These are phyloP conservation scores for Apophysomyces variabilis DNA, from an alignment of 371 early-diverging fungal genomes.

Conservation along the genomic window DNA sequence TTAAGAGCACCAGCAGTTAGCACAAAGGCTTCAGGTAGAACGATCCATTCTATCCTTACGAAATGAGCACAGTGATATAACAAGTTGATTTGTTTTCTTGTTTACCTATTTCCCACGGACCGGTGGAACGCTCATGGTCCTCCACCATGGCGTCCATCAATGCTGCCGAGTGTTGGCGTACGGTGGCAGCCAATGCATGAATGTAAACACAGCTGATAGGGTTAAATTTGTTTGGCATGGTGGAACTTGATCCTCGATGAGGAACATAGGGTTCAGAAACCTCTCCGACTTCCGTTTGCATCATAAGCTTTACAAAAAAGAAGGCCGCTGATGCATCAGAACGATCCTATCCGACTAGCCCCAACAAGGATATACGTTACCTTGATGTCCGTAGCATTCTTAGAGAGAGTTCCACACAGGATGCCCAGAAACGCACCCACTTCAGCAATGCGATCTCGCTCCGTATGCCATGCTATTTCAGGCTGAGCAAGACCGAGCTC, in stretches of 20 bases:
- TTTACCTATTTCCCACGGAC: constrained; percentile 32
- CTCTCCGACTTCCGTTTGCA: constrained; percentile 33
- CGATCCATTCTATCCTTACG: constrained; percentile 22
- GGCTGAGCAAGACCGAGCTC: constrained; percentile 19
- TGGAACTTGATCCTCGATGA: constrained; percentile 29
- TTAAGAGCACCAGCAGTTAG: constrained; percentile 23
- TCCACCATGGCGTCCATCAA: constrained; percentile 28
- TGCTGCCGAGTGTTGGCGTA: constrained; percentile 25
- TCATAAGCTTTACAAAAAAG: constrained; percentile 17
- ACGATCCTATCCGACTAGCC: too few species aligned
- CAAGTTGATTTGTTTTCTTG: not conserved
- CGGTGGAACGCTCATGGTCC: constrained; percentile 28
- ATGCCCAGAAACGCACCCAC: constrained; percentile 19
- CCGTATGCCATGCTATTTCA: constrained; percentile 28
- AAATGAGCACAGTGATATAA: not conserved
- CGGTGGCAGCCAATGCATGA: constrained; percentile 26
- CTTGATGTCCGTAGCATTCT: constrained; percentile 28
- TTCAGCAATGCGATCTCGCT: constrained; percentile 23
- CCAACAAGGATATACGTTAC: not conserved
- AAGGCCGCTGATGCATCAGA: not conserved
- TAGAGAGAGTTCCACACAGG: constrained; percentile 22
- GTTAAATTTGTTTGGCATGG: constrained; percentile 31
- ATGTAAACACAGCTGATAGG: constrained; percentile 31
- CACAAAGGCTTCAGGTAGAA: constrained; percentile 26
- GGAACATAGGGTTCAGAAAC: constrained; percentile 29